These are phyloP conservation scores for Auricularia sp. DNA, from an alignment of 768 basidiomycete species.

Conservation along the genomic window DNA sequence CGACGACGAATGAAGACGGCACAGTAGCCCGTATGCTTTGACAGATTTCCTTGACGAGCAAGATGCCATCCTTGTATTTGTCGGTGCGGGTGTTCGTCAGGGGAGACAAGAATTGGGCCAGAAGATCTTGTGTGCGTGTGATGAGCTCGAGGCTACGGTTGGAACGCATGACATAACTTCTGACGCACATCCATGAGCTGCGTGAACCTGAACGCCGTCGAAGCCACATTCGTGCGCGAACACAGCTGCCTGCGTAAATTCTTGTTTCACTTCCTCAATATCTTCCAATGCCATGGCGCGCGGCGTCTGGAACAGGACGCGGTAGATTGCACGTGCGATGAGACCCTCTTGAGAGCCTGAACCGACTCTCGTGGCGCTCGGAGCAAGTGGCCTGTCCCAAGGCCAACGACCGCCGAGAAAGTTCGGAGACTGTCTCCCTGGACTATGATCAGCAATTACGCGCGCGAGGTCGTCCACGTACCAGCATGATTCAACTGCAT, in stretches of 20 bases:
- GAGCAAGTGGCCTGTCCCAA: constrained; percentile 54
- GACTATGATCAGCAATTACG: constrained; percentile 3
- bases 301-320: constrained; percentile 54
- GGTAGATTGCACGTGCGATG: constrained; percentile 31
- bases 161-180: background rate
- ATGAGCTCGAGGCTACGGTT: too few relatives aligned
- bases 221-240: constrained; percentile 62
- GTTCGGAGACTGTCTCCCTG: constrained; percentile 68
- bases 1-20: constrained; percentile 54
- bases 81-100: constrained; percentile 51
- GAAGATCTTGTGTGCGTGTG: constrained; percentile 40
- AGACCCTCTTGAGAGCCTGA: constrained; percentile 13
- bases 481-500: constrained; percentile 75
- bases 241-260: constrained; percentile 58
- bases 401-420: constrained; percentile 56
- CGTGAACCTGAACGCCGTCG: constrained; percentile 81
- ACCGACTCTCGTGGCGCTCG: constrained; percentile 39
- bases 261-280: constrained; percentile 46
- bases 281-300: constrained; percentile 46
- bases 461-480: background rate
- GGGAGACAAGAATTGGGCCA: constrained; percentile 68
- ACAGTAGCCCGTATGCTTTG: constrained; percentile 42
- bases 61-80: constrained; percentile 46
- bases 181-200: constrained; percentile 72
- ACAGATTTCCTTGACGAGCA: constrained; percentile 47